Evolutionary conservation across 345 rosid species (phyloP).

Genomic region (Microcos paniculata): DNA sequence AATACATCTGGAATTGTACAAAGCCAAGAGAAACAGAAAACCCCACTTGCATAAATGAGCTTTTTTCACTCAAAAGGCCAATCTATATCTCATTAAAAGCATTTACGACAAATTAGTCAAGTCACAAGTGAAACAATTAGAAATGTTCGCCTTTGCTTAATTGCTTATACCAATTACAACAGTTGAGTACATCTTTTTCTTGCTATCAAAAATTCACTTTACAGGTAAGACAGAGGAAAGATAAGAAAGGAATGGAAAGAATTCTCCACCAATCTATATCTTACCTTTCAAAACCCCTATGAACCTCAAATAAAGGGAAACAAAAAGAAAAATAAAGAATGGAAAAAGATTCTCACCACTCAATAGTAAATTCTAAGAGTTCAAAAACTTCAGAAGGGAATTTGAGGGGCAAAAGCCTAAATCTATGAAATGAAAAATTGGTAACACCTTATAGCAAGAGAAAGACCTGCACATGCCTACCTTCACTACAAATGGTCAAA

Average conservation of each 20-base stretch:
- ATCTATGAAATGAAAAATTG: constrained; percentile 28
- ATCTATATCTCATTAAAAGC: not conserved
- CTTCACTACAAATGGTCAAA: constrained; percentile 38
- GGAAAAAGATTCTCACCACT: constrained; percentile 46
- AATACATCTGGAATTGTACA: too few relatives aligned
- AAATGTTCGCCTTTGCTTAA: constrained; percentile 30
- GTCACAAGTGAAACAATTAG: constrained; percentile 24
- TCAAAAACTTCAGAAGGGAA: constrained; percentile 14
- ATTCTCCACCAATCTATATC: constrained; percentile 41
- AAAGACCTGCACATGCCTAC: constrained; percentile 44
- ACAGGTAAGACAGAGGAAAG: constrained; percentile 41
- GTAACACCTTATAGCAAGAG: constrained; percentile 37
- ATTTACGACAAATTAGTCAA: constrained; percentile 12
- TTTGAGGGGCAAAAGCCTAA: constrained; percentile 6
- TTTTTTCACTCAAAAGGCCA: not conserved
- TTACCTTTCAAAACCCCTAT: constrained; percentile 37
- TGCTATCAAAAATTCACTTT: constrained; percentile 72
- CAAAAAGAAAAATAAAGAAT: constrained; percentile 37
- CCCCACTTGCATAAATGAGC: not conserved
- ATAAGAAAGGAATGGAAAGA: constrained; percentile 19
- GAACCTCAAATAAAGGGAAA: constrained; percentile 19
- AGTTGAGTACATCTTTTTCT: constrained; percentile 43
- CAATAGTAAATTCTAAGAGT: constrained; percentile 33
- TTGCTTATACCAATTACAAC: constrained; percentile 57
- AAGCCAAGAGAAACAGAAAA: too few relatives aligned